Conservation (phyloP, 2,329 filamentous ascomycete genomes). For the Colletotrichum sp. region DNA sequence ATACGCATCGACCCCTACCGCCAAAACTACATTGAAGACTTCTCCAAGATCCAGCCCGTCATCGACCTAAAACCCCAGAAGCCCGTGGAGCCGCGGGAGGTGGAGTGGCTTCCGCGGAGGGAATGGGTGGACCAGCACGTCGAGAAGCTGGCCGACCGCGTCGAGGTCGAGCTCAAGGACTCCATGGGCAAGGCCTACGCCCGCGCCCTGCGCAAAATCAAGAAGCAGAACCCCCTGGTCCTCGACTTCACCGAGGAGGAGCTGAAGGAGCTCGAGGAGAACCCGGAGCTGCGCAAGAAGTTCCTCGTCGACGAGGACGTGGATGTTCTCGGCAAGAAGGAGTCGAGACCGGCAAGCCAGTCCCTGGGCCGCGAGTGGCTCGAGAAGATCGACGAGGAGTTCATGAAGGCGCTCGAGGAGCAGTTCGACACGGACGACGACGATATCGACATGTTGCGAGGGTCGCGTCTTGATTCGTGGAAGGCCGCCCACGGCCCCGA, state of each 20-base stretch:
- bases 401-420: constrained; percentile 26
- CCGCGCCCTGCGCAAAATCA: constrained; percentile 45
- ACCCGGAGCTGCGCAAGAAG: constrained; percentile 42
- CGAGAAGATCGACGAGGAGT: constrained; percentile 25
- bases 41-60: constrained; percentile 75
- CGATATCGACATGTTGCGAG: constrained; percentile 23
- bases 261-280: constrained; percentile 43
- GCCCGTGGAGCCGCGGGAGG: constrained; percentile 53
- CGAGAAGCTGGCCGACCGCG: constrained; percentile 46
- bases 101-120: constrained; percentile 62
- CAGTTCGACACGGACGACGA: constrained; percentile 27
- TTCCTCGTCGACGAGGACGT: constrained; percentile 34
- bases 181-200: constrained; percentile 46
- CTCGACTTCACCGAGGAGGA: constrained; percentile 62
- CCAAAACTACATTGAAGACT: constrained; percentile 81
- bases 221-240: constrained; percentile 44
- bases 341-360: neutral
- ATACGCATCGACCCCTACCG: constrained; percentile 74
- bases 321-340: neutral
- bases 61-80: constrained; percentile 70
- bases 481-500: constrained; percentile 28
- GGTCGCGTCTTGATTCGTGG: constrained; percentile 37
- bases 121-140: constrained; percentile 66
- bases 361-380: neutral
- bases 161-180: constrained; percentile 45